Evolutionary conservation across 768 basidiomycete species (phyloP), one percentile per base, ranked within the genome.

Genomic region (Amanita fuliginea): DNA sequence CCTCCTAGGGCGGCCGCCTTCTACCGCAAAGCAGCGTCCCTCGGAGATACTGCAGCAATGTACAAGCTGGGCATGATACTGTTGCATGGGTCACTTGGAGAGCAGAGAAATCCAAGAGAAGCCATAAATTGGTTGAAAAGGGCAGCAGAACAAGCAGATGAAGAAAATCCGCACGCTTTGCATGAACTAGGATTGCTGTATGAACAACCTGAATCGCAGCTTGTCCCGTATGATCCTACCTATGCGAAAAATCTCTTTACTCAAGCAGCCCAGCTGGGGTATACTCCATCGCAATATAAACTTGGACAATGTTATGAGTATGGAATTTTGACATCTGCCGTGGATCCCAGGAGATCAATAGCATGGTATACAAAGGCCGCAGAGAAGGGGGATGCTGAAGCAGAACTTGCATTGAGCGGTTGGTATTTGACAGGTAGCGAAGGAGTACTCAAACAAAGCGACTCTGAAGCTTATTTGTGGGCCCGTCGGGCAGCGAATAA

Each of bases 31-130:
- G 90, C 96, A 3, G 93, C 93, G 7, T 92, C 92, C 1, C 70
- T 98, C 32, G 94, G 94, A 16, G 96, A 98, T 63, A 97, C 95
- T 0, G 83, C 95, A 22, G 96, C 93, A 3, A 99, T 98, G 96
- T 98, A 96, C 72, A 98, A 98, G 65, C 80, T 99, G n/a, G 93
- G 93, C n/a, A 94, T 96, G 85, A 87, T 97, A 54, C 75, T 96
- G 26, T 73, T 98, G 18, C 78, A 88, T 32, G 95, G 94, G 9
- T 67, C 80, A 13, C 74, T 97, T 4, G 85, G 81, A 21, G 90
- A 94, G 63, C 78, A 75, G 49, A 81, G 77, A 54, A 96, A 96
- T 61, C 81, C 81, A 1, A 80, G 93, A 28, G 96, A 99, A 62
- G 94, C 93, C 5, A 79, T 95, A 55, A 84, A 81, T 51, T 99